Conservation (phyloP, 352 stramenopile genomes). For the Peronospora tabacina region DNA sequence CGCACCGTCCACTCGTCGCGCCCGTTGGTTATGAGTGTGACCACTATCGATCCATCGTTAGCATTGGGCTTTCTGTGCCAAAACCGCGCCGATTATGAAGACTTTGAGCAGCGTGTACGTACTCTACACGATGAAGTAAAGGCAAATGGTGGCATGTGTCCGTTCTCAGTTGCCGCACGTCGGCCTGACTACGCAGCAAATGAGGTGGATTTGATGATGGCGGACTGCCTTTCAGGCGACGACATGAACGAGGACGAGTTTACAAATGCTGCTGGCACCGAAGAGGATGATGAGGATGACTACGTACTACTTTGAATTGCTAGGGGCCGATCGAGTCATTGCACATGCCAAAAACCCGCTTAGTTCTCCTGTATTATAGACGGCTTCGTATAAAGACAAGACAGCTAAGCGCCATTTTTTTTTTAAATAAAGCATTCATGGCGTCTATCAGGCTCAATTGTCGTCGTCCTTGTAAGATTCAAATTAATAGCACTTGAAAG, state of each 20-base stretch:
- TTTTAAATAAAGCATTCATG: no score
- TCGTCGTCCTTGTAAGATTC: neutral
- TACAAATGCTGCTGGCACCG: conserved; percentile 11
- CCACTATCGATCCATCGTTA: conserved; percentile 89
- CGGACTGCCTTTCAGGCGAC: conserved; percentile 56
- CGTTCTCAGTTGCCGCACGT: conserved; percentile 52
- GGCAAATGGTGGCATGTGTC: conserved; percentile 39
- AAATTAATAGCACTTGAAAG: neutral
- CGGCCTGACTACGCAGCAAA: conserved; percentile 54
- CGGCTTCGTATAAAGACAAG: conserved; percentile 23
- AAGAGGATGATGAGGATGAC: conserved; percentile 53
- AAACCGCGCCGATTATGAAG: conserved; percentile 56
- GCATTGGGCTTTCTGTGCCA: conserved; percentile 91
- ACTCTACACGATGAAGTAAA: conserved; percentile 37
- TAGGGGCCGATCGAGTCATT: conserved; percentile 2
- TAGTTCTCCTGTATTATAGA: conserved; percentile 26
- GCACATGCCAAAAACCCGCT: conserved; percentile 9
- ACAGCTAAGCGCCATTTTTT: conserved; percentile 8
- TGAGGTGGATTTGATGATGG: conserved; percentile 37
- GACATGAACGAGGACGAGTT: conserved; percentile 49
- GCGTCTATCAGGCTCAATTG: conserved; percentile 9
- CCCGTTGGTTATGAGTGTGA: conserved; percentile 74
- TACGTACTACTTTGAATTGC: conserved; percentile 59
- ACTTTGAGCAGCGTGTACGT: conserved; percentile 51
- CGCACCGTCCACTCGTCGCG: conserved; percentile 45